Conservation (phyloP, 2,329 filamentous ascomycete genomes). For the Alternaria sp. region DNA sequence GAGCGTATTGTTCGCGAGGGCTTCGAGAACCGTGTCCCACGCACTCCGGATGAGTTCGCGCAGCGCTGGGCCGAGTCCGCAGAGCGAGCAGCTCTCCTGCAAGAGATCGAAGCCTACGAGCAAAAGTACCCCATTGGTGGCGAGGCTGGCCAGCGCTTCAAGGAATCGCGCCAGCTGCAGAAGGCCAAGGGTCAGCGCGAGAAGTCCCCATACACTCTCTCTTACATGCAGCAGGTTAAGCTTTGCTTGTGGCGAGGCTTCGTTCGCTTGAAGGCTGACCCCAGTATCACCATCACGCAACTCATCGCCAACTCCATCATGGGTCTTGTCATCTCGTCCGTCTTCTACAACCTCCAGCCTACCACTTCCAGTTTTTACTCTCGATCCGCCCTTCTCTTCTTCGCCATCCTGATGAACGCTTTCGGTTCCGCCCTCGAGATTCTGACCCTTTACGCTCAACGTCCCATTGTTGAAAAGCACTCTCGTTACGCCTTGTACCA, state of each 20-base stretch:
- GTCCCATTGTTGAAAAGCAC: conserved; percentile 92
- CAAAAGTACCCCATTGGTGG: conserved; percentile 54
- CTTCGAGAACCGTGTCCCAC: conserved; percentile 54
- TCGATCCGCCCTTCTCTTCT: conserved; percentile 82
- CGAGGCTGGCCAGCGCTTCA: conserved; percentile 54
- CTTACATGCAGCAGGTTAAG: conserved; percentile 74
- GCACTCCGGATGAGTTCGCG: conserved; percentile 59
- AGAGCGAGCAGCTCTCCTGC: conserved; percentile 53
- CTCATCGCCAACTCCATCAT: conserved; percentile 76
- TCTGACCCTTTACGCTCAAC: conserved; percentile 83
- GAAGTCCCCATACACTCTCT: conserved; percentile 83
- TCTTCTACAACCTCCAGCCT: conserved; percentile 77
- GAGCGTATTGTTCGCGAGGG: conserved; percentile 55
- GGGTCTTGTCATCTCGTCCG: conserved; percentile 77
- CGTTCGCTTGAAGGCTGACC: conserved; percentile 77
- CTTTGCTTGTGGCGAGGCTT: conserved; percentile 85
- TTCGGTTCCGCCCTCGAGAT: conserved; percentile 85
- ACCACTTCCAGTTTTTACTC: conserved; percentile 77
- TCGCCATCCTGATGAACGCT: conserved; percentile 84
- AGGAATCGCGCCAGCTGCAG: conserved; percentile 54
- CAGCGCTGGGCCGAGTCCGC: conserved; percentile 61
- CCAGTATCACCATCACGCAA: conserved; percentile 72
- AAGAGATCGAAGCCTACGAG: conserved; percentile 56
- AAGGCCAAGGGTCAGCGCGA: conserved; percentile 60
- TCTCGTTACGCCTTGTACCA: conserved; percentile 86